A percentile compares a stretch with the other conserved stretches of the same genome.
Evolutionary conservation across 2,329 filamentous ascomycete species (phyloP).

Genomic region (Trichophyton benhamiae): DNA sequence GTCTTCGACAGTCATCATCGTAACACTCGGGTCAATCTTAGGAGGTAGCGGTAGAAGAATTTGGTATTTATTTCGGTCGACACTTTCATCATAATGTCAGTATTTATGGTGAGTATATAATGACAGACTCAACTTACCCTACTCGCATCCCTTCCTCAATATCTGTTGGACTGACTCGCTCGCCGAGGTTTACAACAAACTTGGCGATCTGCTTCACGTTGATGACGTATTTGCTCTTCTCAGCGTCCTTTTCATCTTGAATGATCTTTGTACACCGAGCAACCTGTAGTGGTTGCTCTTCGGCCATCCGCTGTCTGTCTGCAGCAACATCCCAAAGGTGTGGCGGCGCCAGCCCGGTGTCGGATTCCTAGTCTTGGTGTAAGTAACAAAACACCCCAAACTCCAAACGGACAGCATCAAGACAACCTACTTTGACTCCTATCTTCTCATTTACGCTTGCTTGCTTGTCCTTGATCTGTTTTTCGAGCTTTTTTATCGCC

Average conservation of each 20-base stretch:
- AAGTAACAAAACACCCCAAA: conserved; percentile 6
- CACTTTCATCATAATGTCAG: conserved; percentile 34
- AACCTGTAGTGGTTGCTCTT: conserved; percentile 95
- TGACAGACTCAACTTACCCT: conserved; percentile 40
- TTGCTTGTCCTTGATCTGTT: conserved; percentile 99
- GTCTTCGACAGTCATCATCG: conserved; percentile 99
- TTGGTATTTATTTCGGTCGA: conserved; percentile 98
- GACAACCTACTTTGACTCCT: conserved; percentile 39
- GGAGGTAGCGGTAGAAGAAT: conserved; percentile 91
- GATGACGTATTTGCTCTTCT: conserved; percentile 99
- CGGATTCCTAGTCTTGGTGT: conserved; percentile 61
- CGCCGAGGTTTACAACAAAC: conserved; percentile 94
- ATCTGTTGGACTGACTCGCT: conserved; percentile 93
- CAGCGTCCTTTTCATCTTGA: conserved; percentile 82
- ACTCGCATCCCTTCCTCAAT: conserved; percentile 99
- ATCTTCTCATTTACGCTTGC: conserved; percentile 98
- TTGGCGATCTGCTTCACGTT: conserved; percentile 99
- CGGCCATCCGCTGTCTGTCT: conserved; percentile 94
- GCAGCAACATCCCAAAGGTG: conserved; percentile 98
- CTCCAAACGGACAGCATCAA: neutral
- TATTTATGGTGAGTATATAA: neutral
- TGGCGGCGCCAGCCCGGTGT: conserved; percentile 92
- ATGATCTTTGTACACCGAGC: conserved; percentile 99
- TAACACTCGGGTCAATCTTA: conserved; percentile 97
- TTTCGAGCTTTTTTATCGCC: conserved; percentile 91